These are phyloP conservation scores for Termitomyces sp. DNA, from an alignment of 768 basidiomycete genomes.

Conservation along the genomic window DNA sequence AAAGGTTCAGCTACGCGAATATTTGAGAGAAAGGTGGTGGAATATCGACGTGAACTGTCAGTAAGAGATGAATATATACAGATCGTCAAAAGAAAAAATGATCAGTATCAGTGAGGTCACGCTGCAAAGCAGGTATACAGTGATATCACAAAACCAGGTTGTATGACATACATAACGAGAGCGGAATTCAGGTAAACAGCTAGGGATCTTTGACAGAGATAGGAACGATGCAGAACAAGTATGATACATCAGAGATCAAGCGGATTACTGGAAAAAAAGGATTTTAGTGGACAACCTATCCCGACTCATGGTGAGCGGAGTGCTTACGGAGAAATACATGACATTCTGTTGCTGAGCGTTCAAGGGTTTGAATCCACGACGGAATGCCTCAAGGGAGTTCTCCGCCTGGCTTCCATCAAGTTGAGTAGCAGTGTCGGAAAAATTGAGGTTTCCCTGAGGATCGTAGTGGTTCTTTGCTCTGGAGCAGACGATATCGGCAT, in stretches of 20 bases:
- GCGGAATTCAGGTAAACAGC: neutral
- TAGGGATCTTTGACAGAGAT: neutral
- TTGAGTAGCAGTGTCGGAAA: constrained; percentile 55
- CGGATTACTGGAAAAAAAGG: neutral
- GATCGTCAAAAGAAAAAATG: neutral
- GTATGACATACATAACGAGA: neutral
- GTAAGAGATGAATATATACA: neutral
- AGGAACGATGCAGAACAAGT: neutral
- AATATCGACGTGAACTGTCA: neutral
- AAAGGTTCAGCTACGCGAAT: neutral
- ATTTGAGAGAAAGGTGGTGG: neutral
- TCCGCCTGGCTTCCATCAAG: constrained; percentile 34
- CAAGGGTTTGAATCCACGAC: constrained; percentile 49
- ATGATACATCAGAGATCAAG: neutral
- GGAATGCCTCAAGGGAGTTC: constrained; percentile 41
- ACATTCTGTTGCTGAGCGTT: constrained; percentile 40
- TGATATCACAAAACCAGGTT: neutral
- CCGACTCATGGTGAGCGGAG: neutral
- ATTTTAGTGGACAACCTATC: neutral
- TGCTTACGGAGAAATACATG: constrained; percentile 42
- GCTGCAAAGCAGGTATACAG: neutral
- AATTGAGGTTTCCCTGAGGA: constrained; percentile 49
- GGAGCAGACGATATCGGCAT: constrained; percentile 44
- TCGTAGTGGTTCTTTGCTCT: constrained; percentile 80
- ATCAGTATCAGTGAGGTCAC: neutral